Conservation (phyloP, 2,329 filamentous ascomycete species). For the Xenoacremonium recifei region DNA sequence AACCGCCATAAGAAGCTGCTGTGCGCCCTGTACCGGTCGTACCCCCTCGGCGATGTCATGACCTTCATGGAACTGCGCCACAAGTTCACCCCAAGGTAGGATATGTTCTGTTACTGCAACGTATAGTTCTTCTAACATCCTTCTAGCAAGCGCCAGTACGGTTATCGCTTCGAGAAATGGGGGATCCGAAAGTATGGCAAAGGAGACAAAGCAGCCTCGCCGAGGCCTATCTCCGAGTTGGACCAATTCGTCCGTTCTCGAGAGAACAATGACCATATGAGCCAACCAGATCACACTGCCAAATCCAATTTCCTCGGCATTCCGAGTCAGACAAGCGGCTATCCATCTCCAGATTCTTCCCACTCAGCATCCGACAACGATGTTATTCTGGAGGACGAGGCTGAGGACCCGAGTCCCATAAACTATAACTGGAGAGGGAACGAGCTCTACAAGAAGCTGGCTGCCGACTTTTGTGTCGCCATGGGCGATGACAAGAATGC, state of each 20-base stretch:
- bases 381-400: slow-evolving; percentile 2
- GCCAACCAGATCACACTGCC: neutral
- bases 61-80: slow-evolving; percentile 15
- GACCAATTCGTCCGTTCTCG: slow-evolving; percentile 2
- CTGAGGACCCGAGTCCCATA: neutral
- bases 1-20: slow-evolving; percentile 18
- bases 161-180: slow-evolving; percentile 29
- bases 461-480: slow-evolving; percentile 24
- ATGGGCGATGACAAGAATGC: slow-evolving; percentile 25
- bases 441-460: slow-evolving; percentile 18
- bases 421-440: slow-evolving; percentile 14
- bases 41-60: slow-evolving; percentile 21
- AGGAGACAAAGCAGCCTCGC: slow-evolving; percentile 13
- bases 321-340: neutral
- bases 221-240: slow-evolving; percentile 1
- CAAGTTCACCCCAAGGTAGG: slow-evolving; percentile 20
- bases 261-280: slow-evolving; percentile 1
- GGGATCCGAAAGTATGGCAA: slow-evolving; percentile 25
- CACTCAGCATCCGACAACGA: slow-evolving; percentile 1
- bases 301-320: slow-evolving; percentile 1
- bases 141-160: slow-evolving; percentile 28
- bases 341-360: neutral
- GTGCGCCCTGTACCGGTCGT: slow-evolving; percentile 16
- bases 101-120: neutral
- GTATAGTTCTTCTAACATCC: neutral